Evolutionary conservation across 2,329 filamentous ascomycete genomes (phyloP).

Genomic region (Talaromyces sp.): DNA sequence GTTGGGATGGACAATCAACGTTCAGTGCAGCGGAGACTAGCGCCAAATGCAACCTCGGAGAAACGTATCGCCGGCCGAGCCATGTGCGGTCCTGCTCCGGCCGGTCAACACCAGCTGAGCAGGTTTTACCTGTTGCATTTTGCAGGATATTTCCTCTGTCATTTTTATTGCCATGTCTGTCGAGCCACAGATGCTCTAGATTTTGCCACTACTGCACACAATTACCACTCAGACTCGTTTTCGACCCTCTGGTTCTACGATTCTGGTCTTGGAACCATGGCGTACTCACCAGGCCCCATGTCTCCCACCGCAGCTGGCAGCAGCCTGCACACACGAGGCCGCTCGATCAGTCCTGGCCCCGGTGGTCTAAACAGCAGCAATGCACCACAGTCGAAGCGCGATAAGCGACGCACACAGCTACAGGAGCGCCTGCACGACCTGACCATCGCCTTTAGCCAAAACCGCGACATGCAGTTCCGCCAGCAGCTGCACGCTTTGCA

Average conservation of each 20-base stretch:
- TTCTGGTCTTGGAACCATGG: conserved; percentile 21
- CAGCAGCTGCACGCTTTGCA: conserved; percentile 90
- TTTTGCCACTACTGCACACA: background rate
- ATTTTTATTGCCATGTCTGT: background rate
- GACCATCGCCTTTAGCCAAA: conserved; percentile 70
- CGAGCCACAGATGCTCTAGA: background rate
- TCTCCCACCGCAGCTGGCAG: conserved; percentile 22
- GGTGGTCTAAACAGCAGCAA: conserved; percentile 8
- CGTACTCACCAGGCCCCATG: conserved; percentile 33
- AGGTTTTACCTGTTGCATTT: background rate
- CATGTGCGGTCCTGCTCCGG: conserved; percentile 8
- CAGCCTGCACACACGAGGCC: conserved; percentile 18
- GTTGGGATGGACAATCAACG: no score
- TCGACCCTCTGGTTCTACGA: background rate
- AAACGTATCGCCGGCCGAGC: background rate
- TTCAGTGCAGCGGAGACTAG: background rate
- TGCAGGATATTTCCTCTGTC: background rate
- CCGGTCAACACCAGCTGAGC: background rate
- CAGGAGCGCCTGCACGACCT: conserved; percentile 73
- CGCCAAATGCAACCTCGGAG: background rate
- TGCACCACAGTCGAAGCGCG: conserved; percentile 67
- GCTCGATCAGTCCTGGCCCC: conserved; percentile 28
- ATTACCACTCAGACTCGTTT: background rate
- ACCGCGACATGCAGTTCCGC: conserved; percentile 78
- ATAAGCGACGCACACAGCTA: conserved; percentile 80